Base-by-base conservation (phyloP, 1,284 basidiomycete genomes). In the Heterobasidion annosum region DNA sequence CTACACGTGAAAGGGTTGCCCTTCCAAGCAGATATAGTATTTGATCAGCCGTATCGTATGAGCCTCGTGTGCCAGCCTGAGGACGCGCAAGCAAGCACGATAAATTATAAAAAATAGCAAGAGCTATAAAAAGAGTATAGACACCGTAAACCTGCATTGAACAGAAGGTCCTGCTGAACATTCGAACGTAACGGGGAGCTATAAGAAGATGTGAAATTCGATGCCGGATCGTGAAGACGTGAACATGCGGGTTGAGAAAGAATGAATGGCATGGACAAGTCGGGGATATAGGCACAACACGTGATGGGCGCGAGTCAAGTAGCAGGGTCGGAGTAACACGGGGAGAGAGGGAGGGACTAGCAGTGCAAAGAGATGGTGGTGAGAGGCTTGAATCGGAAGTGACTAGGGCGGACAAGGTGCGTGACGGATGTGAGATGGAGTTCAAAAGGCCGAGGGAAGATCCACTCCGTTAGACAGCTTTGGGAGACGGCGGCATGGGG, bases 201-300 rank as follows among this genome's bases (percentile, higher is more conserved):
- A 37, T 46, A 57, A 37, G 49, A 55, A 35, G 54, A 58, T 54
- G 51, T 51, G 56, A 58, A 58, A n/a, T 4, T 48, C 44, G 54
- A 44, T 58, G 58, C 54, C 49, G 35, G 37, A 37, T 58, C 58
- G 58, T 45, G 55, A 49, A 43, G 16, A 37, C 34, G 43, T 33
- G 47, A 42, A 32, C 52, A 54, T 54, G 52, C 52, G 52, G 52
- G 52, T 54, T 16, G 44, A 34, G 18, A 49, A 49, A 18, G 52
- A 54, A 43, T 32, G 52, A 54, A 54, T 54, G 52, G 47, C 52
- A 54, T 49, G 52, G n/a, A 35, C 45, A 47, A 25, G 45, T 47
- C n/a, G 7, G 18, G 18, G 45, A 18, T 18, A 32, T 47, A 32
- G 10, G 25, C 45, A 47, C 16, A 47, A 32, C 16, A 47, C 40